Conservation (phyloP, 148 eudicot genomes). For the Polygonum aviculare region DNA sequence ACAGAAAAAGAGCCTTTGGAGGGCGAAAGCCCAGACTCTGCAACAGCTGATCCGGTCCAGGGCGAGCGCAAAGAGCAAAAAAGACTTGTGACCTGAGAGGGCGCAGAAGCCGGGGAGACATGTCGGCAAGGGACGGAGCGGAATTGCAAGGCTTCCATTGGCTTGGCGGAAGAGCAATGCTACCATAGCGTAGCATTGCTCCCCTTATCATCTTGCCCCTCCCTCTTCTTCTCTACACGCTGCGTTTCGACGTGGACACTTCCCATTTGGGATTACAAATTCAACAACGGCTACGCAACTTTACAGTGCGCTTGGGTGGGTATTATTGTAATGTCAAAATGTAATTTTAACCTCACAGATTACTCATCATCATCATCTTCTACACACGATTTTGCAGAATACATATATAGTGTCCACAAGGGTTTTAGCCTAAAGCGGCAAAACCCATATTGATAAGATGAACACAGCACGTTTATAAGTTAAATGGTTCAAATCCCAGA, state of each 20-base stretch:
- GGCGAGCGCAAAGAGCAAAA: not conserved
- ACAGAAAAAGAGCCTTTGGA: slow-evolving; percentile 51
- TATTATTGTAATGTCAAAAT: too few relatives aligned
- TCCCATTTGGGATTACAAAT: not conserved
- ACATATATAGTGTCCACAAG: too few relatives aligned
- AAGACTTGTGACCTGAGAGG: slow-evolving; percentile 13
- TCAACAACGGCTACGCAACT: too few relatives aligned
- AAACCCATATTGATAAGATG: not conserved
- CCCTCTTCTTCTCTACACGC: not conserved
- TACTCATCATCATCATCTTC: too few relatives aligned
- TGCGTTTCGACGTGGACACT: not conserved
- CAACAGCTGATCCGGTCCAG: slow-evolving; percentile 29
- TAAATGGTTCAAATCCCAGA: not conserved
- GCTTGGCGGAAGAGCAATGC: not conserved
- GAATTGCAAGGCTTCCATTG: slow-evolving; percentile 40
- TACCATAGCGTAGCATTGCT: too few relatives aligned
- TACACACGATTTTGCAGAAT: too few relatives aligned
- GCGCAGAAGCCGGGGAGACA: slow-evolving; percentile 21
- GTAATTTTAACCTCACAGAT: too few relatives aligned
- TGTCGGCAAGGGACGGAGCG: slow-evolving; percentile 41
- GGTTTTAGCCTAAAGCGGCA: not conserved
- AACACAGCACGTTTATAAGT: not conserved
- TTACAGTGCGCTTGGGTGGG: too few relatives aligned
- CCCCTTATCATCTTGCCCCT: too few relatives aligned
- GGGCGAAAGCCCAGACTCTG: slow-evolving; percentile 40